A percentile compares a stretch with the other conserved stretches of the same genome.
phyloP scores from a whole-genome alignment of 2,329 filamentous ascomycete genomes.

The Colletotrichum sp. region DNA sequence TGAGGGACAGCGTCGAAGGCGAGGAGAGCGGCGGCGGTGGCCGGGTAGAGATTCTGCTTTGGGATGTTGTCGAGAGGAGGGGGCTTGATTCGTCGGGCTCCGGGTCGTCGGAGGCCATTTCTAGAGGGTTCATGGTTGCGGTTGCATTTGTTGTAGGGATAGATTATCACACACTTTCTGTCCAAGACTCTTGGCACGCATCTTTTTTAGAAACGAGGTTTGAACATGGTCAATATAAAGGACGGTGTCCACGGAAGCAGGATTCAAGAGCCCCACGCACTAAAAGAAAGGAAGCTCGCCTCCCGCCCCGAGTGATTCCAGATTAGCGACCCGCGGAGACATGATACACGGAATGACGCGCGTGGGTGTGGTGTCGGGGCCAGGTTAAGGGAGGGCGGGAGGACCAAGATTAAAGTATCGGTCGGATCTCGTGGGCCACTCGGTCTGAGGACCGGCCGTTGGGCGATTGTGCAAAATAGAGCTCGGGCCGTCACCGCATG shows the following conservation, averaged over 20 bases:
- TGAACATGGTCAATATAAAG: background rate
- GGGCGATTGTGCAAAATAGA: background rate
- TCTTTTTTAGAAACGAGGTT: background rate
- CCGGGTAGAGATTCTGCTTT: background rate
- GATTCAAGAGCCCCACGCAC: background rate
- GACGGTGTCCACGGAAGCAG: fast-evolving
- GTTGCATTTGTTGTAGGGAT: no score
- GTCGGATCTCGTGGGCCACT: background rate
- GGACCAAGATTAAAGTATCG: background rate
- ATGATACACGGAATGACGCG: background rate
- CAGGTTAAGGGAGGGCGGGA: background rate
- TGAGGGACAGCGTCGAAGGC: background rate
- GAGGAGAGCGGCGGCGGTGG: background rate
- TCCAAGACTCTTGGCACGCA: background rate
- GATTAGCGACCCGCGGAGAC: background rate
- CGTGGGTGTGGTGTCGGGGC: background rate
- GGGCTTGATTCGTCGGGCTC: background rate
- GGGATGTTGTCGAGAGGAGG: background rate
- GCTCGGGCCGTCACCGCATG: background rate
- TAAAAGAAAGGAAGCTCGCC: background rate
- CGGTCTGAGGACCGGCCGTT: background rate
- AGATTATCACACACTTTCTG: no score
- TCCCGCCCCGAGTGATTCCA: background rate
- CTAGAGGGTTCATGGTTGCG: background rate
- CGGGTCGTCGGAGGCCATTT: background rate